Evolutionary conservation across 1,139 yeast species (phyloP), one percentile per base, ranked within the genome.

Genomic region (Diutina mesorugosa): DNA sequence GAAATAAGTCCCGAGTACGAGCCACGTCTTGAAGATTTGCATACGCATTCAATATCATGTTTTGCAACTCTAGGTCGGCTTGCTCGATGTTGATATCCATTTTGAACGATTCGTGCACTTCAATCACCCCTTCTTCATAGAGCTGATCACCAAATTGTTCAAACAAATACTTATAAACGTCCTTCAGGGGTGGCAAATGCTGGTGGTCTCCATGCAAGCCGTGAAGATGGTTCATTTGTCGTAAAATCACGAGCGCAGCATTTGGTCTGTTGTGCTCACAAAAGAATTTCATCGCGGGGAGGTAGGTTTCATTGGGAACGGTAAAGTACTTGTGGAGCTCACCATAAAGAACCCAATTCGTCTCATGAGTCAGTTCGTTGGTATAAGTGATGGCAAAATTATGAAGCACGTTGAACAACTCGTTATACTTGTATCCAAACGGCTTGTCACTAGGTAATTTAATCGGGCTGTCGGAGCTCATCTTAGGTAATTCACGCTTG

Each of bases 121-220:
- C 87, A 54, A 75, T 72, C 7, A 87, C 83, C 0, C 95, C 95
- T 38, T 83, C 85, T 59, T 80, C 84, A 62, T 85, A 87, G 45
- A 78, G 69, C 57, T 73, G 72, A 55, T 76, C 71, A 1, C 91
- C 89, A 70, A 86, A 87, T 57, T 79, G 79, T 57, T 78, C 73
- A 64, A 88, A 81, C 32, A 87, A 68, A 62, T 80, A 78, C 59
- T 76, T 66, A 63, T 87, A 88, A 69, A 87, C 81, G n/a, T 83
- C 82, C 55, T 77, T 75, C 61, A 87, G 90, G 0, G 95, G 89
- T 12, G 85, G 82, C 6, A 77, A 64, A 48, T 64, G 61, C 54
- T 58, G 57, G 53, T 68, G 70, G 48, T 63, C 65, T 0, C 84
- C 85, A 55, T 81, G 83, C 21, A 78, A 71, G 65, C 83, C 83